Evolutionary conservation across 805 yeast genomes (phyloP).

Genomic region (Tetrapisispora pingtungensis): DNA sequence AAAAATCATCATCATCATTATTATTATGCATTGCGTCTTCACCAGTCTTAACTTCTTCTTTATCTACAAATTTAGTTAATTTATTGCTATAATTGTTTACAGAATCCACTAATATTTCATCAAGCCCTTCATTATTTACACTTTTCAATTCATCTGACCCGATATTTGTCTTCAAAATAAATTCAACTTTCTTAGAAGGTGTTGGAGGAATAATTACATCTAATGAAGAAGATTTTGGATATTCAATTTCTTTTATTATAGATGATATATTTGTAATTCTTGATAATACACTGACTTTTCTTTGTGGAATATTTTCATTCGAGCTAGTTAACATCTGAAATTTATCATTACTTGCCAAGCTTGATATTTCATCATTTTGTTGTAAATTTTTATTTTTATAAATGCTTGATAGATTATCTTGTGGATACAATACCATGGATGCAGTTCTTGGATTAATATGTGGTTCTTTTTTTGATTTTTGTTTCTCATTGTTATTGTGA

Average conservation of each 20-base stretch:
- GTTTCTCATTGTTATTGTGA: neutral
- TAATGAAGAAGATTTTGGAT: conserved; percentile 37
- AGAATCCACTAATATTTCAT: no score
- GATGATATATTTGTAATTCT: conserved; percentile 17
- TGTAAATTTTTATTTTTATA: neutral
- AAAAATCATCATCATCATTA: neutral
- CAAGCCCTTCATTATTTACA: neutral
- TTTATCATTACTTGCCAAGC: neutral
- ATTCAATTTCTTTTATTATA: conserved; percentile 29
- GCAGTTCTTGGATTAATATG: conserved; percentile 15
- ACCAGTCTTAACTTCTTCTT: no score
- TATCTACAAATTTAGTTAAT: neutral
- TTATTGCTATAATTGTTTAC: no score
- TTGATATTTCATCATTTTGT: neutral
- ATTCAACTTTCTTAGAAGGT: conserved; percentile 54
- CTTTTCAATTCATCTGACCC: conserved; percentile 10
- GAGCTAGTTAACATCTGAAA: neutral
- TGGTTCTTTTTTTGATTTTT: neutral
- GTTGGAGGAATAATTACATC: conserved; percentile 50
- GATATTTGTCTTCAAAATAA: conserved; percentile 27
- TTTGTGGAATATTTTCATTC: neutral
- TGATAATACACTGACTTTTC: conserved; percentile 11
- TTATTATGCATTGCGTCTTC: no score
- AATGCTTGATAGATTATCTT: conserved; percentile 12
- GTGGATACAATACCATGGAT: conserved; percentile 25